These are phyloP conservation scores for Schizosaccharomyces versatilis DNA, from an alignment of 1,139 yeast species.

Conservation along the genomic window DNA sequence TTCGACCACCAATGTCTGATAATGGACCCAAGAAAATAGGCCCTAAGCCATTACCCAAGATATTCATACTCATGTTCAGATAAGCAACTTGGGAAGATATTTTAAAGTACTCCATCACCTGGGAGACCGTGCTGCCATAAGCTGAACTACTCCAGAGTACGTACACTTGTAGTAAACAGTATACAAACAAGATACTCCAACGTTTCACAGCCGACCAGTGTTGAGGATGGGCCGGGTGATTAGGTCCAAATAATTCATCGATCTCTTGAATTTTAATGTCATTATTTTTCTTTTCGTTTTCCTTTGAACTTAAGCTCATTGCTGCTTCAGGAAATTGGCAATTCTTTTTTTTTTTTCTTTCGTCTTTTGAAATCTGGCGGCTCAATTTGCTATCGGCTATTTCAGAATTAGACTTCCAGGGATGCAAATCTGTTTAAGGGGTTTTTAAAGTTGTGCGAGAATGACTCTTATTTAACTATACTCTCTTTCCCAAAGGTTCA, in stretches of 20 bases:
- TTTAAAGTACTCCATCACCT: conserved; percentile 21
- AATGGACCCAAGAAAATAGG: conserved; percentile 67
- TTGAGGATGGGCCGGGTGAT: conserved; percentile 9
- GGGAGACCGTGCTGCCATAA: conserved; percentile 4
- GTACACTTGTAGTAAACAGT: conserved; percentile 7
- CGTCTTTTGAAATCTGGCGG: too few species aligned
- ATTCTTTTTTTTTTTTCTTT: too few species aligned
- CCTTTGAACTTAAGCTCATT: too few species aligned
- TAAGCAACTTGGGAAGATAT: conserved; percentile 37
- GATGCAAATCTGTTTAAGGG: too few species aligned
- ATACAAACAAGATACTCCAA: conserved; percentile 6
- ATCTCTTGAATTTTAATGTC: background rate
- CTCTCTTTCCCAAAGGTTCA: too few species aligned
- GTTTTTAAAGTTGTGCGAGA: too few species aligned
- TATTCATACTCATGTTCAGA: conserved; percentile 48
- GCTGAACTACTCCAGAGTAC: conserved; percentile 6
- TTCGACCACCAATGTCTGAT: conserved; percentile 52
- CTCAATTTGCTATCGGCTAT: too few species aligned
- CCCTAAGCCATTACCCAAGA: conserved; percentile 63
- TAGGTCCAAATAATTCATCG: background rate
- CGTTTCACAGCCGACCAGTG: conserved; percentile 8
- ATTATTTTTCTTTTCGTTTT: background rate
- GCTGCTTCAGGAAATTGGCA: too few species aligned
- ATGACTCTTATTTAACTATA: too few species aligned
- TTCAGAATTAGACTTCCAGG: too few species aligned